Evolutionary conservation across 352 stramenopile species (phyloP).

Genomic region (Globisporangium solare): DNA sequence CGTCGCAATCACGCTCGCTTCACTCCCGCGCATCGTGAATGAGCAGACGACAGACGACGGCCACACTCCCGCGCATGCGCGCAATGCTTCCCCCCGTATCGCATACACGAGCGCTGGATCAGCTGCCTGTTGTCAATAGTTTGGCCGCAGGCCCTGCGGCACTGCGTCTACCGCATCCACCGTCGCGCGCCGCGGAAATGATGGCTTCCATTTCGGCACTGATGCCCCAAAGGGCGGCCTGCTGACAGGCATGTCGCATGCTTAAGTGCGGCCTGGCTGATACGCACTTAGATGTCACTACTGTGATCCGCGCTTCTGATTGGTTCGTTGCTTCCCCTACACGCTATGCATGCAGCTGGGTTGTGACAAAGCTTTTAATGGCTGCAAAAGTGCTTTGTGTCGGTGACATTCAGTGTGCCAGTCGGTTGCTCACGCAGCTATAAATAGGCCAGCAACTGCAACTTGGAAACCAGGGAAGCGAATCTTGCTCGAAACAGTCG

Average conservation of each 20-base stretch:
- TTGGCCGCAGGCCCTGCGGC: no score
- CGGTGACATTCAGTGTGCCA: conserved; percentile 1
- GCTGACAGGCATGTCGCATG: neutral
- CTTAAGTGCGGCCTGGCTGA: neutral
- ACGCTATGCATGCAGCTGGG: neutral
- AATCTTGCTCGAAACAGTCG: neutral
- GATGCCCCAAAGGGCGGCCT: no score
- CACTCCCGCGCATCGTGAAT: no score
- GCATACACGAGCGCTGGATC: no score
- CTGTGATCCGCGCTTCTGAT: neutral
- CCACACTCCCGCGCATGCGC: no score
- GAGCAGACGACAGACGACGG: no score
- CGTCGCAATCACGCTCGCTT: no score
- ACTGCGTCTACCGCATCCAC: no score
- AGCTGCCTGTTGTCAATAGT: no score
- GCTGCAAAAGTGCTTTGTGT: neutral
- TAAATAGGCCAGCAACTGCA: neutral
- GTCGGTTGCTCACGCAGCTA: neutral
- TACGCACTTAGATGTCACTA: neutral
- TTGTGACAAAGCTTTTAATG: neutral
- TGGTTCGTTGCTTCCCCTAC: neutral
- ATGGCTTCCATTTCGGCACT: neutral
- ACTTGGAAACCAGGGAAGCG: neutral
- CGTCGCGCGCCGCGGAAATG: neutral
- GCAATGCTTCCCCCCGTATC: no score